Percentiles rank a stretch among this genome's conserved stretches.
These are phyloP conservation scores for Syzygium grande DNA, from an alignment of 345 rosid genomes.

Conservation along the genomic window DNA sequence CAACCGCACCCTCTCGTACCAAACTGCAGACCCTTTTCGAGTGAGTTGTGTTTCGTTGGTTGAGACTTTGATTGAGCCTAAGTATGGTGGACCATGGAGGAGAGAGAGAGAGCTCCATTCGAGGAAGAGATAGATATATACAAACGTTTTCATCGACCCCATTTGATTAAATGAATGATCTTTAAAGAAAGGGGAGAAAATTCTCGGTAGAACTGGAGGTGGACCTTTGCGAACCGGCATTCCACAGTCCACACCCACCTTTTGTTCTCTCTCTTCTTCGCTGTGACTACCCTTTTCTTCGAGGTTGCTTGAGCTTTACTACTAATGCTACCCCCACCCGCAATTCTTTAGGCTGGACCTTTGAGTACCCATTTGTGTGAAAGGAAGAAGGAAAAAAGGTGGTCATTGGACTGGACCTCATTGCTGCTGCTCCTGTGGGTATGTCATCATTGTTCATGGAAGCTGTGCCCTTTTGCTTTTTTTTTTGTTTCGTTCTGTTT, in stretches of 20 bases:
- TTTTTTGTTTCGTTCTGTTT: neutral
- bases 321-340: constrained; percentile 7
- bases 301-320: constrained; percentile 42
- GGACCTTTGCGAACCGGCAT: constrained; percentile 24
- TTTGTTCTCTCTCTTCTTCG: constrained; percentile 5
- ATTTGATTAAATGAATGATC: neutral
- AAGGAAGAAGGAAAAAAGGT: neutral
- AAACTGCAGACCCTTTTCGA: neutral
- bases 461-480: neutral
- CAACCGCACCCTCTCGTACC: neutral
- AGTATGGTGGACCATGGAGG: neutral
- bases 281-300: neutral
- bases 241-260: constrained; percentile 23
- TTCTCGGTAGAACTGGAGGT: constrained; percentile 11
- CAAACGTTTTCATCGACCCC: neutral
- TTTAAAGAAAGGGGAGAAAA: neutral
- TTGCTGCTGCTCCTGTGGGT: constrained; percentile 16
- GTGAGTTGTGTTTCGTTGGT: neutral
- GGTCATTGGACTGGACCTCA: neutral
- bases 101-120: neutral
- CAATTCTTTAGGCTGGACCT: constrained; percentile 7
- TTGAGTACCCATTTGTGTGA: constrained; percentile 10
- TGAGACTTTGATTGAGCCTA: neutral
- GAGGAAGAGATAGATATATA: neutral
- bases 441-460: constrained; percentile 5